Base-by-base conservation (phyloP, 2,329 filamentous ascomycete species). In the Chalaropsis ovoidea region DNA sequence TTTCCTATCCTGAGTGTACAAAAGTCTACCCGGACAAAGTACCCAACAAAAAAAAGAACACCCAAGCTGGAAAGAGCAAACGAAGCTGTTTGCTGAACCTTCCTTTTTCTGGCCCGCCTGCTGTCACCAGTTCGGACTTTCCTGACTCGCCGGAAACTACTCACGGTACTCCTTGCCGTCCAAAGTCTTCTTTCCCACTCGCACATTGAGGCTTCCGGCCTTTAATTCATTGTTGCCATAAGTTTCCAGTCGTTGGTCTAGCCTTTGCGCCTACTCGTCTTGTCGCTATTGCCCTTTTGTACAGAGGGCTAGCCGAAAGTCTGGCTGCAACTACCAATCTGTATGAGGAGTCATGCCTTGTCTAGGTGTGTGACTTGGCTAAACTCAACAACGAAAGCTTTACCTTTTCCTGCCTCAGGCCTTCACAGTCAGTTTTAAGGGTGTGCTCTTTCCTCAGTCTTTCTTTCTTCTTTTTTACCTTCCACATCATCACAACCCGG, bases 321-420 rank as follows among this genome's bases (percentile, higher is more conserved):
- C 43, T 61, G 42, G 43, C 45, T 27, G 42, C 31, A 31, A 47
- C 61, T 65, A 47, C 10, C 39, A 27, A 17, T 31, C 45, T 61
- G 39, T 27, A 56, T 22, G 41, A 47, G 39, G 35, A 41, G 64
- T 60, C 54, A 65, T 61, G 64, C 45, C 64, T 61, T 65, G 56
- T 65, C 64, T 65, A 65, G 64, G 64, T 65, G 64, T 61, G 56
- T 47, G 64, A 65, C 56, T 65, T 60, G 54, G 56, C 64, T 65
- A 52, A 39, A 58, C 54, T 58, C 54, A 35, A 58, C 27, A 58
- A 58, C 54, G 39, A 24, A 13, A 24, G 27, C 54, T 17, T 58
- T n/a, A 11, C 24, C 27, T 19, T 58, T 58, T 58, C 54, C 39
- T 35, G 24, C 27, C 24, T 39, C 7, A 17, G 54, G 17, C 54